Evolutionary conservation across 495 filamentous ascomycete species (phyloP).

Genomic region (Xylaria venustula): DNA sequence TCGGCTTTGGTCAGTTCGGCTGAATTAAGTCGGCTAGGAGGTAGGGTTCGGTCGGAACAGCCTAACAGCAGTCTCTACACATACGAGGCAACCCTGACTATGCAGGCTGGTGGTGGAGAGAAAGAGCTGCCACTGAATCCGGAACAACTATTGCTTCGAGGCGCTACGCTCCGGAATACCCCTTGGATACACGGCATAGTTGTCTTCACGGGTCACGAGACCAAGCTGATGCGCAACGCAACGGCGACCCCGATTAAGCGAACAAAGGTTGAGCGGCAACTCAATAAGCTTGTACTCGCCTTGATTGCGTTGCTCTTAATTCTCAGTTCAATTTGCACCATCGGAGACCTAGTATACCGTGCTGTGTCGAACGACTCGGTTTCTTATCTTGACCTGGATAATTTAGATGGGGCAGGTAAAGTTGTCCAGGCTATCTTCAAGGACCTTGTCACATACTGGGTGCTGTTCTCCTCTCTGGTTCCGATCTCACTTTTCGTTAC

Average conservation of each 20-base stretch:
- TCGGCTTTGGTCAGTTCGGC: conserved; percentile 79
- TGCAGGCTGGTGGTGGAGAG: conserved; percentile 90
- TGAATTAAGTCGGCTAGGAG: conserved; percentile 83
- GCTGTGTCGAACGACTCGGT: conserved; percentile 58
- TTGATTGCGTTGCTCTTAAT: conserved; percentile 79
- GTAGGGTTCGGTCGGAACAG: conserved; percentile 88
- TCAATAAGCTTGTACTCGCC: conserved; percentile 91
- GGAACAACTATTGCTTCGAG: conserved; percentile 84
- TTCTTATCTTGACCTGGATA: conserved; percentile 66
- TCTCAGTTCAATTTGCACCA: conserved; percentile 84
- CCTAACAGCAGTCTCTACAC: conserved; percentile 99
- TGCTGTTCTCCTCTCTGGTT: conserved; percentile 94
- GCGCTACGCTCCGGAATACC: conserved; percentile 92
- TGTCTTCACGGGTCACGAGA: conserved; percentile 98
- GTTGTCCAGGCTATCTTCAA: conserved; percentile 81
- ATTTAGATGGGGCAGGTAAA: conserved; percentile 39
- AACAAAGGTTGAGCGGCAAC: conserved; percentile 87
- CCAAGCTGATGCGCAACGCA: conserved; percentile 98
- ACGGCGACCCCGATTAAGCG: conserved; percentile 97
- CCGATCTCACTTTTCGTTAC: conserved; percentile 98
- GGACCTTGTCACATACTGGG: conserved; percentile 98
- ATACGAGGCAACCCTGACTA: conserved; percentile 93
- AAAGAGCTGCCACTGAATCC: conserved; percentile 64
- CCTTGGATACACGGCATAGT: conserved; percentile 97
- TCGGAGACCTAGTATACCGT: conserved; percentile 83